Evolutionary conservation across 768 basidiomycete genomes (phyloP), one percentile per base, ranked within the genome.

Genomic region (Trametes cingulata): DNA sequence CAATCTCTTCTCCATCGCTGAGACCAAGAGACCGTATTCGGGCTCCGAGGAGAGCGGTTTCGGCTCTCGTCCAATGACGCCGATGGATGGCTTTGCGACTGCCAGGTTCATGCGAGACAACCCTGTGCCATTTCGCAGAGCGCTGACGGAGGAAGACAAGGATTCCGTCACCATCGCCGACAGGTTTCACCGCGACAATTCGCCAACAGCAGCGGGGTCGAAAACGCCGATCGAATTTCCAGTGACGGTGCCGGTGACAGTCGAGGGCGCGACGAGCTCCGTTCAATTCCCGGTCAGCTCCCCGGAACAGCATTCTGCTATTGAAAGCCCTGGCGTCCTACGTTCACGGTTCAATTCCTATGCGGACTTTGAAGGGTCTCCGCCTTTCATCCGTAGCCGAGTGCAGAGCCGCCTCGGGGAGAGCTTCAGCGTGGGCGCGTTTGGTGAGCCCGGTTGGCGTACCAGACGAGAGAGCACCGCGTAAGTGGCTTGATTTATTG

Each of bases 401-500:
- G 91, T 87, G 8, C 91, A 89, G 60, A 93, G 92, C 69, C 80
- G 90, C 51, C 73, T 92, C 24, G 67, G 68, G 49, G 88, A 91
- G 62, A 78, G 72, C 56, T 72, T 85, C 42, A 55, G 53, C 45
- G 52, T 49, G 1, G 33, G 29, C 19, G 71, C 71, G 48, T 39
- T 75, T 33, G 79, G 79, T 2, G 91, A 93, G 65, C 79, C 86
- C 33, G 90, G 88, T 5, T 96, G 94, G 94, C 80, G 94, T 51
- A 91, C 87, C 12, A 79, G 93, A 66, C 81, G 91, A 49, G 93
- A 95, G 73, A 94, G 93, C 65, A 93, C 91, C 27, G 91, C 91
- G 92, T 95, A 70, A 74, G 92, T 79, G 5, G 6, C 10, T 27
- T 42, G 8, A 17, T 37, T 35, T 20, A 24, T 7, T 10, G 50